These are phyloP conservation scores for Anthoceros angustus DNA, from an alignment of 225 moss, liverwort and hornwort genomes.

Conservation along the genomic window DNA sequence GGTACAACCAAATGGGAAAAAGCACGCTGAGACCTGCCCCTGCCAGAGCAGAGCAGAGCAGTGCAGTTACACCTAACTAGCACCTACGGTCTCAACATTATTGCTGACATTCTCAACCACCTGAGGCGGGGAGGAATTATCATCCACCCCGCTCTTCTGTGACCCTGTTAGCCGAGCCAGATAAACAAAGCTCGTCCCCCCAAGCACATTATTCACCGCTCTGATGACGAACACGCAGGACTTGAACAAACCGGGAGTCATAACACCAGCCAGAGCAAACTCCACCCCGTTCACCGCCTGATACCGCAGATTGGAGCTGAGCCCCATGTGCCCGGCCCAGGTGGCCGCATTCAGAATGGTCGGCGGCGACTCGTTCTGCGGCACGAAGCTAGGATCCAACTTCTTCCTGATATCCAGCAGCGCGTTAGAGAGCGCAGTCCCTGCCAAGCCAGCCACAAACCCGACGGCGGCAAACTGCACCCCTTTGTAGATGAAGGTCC, in stretches of 20 bases:
- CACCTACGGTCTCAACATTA: not conserved
- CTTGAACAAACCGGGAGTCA: constrained; percentile 43
- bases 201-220: constrained; percentile 66
- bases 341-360: constrained; percentile 59
- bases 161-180: constrained; percentile 80
- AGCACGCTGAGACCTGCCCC: too few species aligned
- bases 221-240: constrained; percentile 49
- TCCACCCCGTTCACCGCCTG: constrained; percentile 75
- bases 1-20: too few species aligned
- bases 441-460: constrained; percentile 61
- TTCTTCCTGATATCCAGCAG: constrained; percentile 64
- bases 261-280: constrained; percentile 46
- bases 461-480: constrained; percentile 72
- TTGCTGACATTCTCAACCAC: not conserved
- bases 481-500: constrained; percentile 75
- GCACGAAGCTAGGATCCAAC: constrained; percentile 52
- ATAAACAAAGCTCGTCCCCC: constrained; percentile 59
- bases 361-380: constrained; percentile 52
- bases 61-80: not conserved
- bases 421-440: constrained; percentile 50
- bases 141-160: constrained; percentile 27
- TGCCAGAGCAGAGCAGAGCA: too few species aligned
- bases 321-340: constrained; percentile 81
- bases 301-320: constrained; percentile 79
- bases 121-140: not conserved